Evolutionary conservation across 1,284 basidiomycete species (phyloP).

Genomic region (Malassezia obtusa): DNA sequence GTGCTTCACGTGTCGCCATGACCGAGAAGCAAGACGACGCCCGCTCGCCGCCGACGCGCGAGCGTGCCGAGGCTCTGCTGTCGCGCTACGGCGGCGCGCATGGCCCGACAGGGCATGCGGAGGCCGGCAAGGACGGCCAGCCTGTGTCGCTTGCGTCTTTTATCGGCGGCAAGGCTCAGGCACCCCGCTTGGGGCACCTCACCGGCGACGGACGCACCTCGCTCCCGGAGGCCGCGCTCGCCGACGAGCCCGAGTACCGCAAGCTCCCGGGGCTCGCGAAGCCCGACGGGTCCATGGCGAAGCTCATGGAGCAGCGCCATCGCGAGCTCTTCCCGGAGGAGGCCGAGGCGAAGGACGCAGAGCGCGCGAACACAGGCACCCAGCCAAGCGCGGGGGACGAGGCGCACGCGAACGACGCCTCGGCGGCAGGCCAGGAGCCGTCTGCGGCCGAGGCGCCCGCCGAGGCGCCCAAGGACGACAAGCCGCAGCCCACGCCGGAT

Average conservation of each 20-base stretch:
- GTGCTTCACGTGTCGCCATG: not conserved
- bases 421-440: too few relatives aligned
- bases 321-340: constrained; percentile 5
- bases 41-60: not conserved
- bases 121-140: constrained; percentile 17
- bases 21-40: not conserved
- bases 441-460: too few relatives aligned
- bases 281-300: constrained; percentile 28
- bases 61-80: constrained; percentile 23
- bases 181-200: constrained; percentile 40
- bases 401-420: not conserved
- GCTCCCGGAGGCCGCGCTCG: constrained; percentile 31
- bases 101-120: constrained; percentile 42
- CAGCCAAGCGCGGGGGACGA: not conserved
- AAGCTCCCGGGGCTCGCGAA: constrained; percentile 27
- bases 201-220: constrained; percentile 38
- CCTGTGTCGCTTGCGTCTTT: constrained; percentile 44
- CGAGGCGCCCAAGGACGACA: not conserved
- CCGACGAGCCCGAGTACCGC: constrained; percentile 26
- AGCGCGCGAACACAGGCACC: not conserved
- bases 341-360: constrained; percentile 12
- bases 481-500: not conserved
- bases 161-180: constrained; percentile 43
- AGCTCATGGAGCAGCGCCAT: constrained; percentile 34
- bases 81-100: constrained; percentile 40